Base-by-base conservation (phyloP, 345 rosid genomes). In the Eutrema yunnanense region DNA sequence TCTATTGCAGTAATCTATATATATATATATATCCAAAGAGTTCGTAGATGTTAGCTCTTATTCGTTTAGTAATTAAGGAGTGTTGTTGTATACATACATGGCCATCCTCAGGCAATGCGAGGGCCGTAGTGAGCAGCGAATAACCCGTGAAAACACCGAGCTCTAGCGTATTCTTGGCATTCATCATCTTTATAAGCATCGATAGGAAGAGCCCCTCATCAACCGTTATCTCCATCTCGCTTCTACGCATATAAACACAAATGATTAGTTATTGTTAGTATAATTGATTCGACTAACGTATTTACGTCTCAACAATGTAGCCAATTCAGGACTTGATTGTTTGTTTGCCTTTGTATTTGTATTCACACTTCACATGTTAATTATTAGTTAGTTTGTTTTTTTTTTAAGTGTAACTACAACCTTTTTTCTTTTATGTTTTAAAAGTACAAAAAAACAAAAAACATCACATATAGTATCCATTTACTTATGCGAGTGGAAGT, bases 111-210 rank as follows among this genome's bases (percentile, higher is more conserved):
- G 90, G 84, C 49, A 86, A 50, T 6, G 77, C 74, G 0, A 86
- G 82, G 11, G 86, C 85, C 0, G 86, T 81, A 2, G 76, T 27
- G 43, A 86, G 86, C 11, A 86, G 70, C 5, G 90, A 86, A 10
- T 82, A 86, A 9, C 90, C 90, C 0, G 90, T 82, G 73, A 79
- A 86, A 52, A 86, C 90, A 6, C 88, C 88, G 32, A 86, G 69
- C 76, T 86, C 90, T 11, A 84, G 16, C 0, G 86, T 84, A 1
- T 33, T 86, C 14, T 81, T 82, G 40, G 88, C 78, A 12, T 82
- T 73, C 56, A 81, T 66, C 6, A 84, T 30, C 75, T 76, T 82
- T 68, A 86, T 2, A 32, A 84, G 58, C 84, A 86, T 70, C 3
- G 85, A 46, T 6, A 86, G 9, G 22, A 86, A 83, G 41, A 65